Evolutionary conservation across 192 early-diverging fungal species (phyloP).

Genomic region (Pilaira anomala): DNA sequence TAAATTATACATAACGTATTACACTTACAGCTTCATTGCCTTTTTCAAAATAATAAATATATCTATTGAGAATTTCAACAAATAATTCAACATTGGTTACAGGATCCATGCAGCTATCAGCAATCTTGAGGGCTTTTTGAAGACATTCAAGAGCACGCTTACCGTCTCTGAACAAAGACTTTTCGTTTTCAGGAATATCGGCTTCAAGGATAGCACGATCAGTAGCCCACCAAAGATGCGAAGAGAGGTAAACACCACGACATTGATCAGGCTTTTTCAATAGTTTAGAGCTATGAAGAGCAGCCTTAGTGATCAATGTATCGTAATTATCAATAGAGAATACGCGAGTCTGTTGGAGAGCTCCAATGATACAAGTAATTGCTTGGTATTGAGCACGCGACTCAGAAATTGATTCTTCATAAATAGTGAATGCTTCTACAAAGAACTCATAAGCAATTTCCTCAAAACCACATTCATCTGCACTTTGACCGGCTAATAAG

Average conservation of each 20-base stretch:
- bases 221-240: conserved; percentile 92
- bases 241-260: conserved; percentile 75
- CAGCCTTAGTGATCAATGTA: conserved; percentile 88
- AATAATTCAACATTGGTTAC: conserved; percentile 88
- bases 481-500: conserved; percentile 81
- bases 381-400: conserved; percentile 89
- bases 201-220: conserved; percentile 43
- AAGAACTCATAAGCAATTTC: conserved; percentile 98
- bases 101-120: conserved; percentile 90
- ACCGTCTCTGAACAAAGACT: conserved; percentile 77
- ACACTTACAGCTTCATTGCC: conserved; percentile 78
- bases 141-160: conserved; percentile 87
- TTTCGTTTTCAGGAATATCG: conserved; percentile 24
- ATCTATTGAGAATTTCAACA: conserved; percentile 96
- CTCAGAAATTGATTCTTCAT: conserved; percentile 95
- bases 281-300: conserved; percentile 85
- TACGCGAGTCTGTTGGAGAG: conserved; percentile 76
- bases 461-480: conserved; percentile 84
- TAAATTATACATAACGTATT: not conserved
- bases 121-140: conserved; percentile 93
- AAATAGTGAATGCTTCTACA: conserved; percentile 94
- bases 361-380: conserved; percentile 83
- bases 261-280: conserved; percentile 95
- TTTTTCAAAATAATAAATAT: conserved; percentile 93
- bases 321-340: conserved; percentile 93